Evolutionary conservation across 208 protist genomes (phyloP).

Genomic region (Porcisia deanei): DNA sequence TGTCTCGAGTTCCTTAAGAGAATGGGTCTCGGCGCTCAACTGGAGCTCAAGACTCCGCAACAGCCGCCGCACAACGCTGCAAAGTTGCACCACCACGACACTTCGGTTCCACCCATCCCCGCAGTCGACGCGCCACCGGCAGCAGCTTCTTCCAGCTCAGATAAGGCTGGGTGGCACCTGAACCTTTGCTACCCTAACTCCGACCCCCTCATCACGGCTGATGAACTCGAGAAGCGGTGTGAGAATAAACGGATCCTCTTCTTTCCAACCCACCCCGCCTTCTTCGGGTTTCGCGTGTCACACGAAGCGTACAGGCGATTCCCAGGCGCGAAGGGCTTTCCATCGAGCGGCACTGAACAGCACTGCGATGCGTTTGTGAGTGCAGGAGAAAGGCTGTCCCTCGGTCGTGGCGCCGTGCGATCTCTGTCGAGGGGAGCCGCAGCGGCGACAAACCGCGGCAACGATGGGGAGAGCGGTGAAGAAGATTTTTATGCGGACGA

Average conservation of each 20-base stretch:
- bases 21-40: conserved; percentile 57
- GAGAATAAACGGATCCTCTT: conserved; percentile 54
- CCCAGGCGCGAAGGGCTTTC: conserved; percentile 30
- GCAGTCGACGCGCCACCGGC: neutral
- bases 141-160: neutral
- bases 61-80: neutral
- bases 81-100: neutral
- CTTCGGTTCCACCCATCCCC: neutral
- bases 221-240: conserved; percentile 54
- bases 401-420: conserved; percentile 9
- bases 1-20: conserved; percentile 56
- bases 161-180: conserved; percentile 20
- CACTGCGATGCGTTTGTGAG: neutral
- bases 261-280: conserved; percentile 61
- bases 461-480: neutral
- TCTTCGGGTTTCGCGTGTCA: conserved; percentile 78
- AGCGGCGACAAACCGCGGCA: neutral
- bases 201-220: conserved; percentile 43
- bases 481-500: conserved; percentile 20
- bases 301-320: conserved; percentile 50
- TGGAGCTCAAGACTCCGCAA: conserved; percentile 8
- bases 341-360: neutral
- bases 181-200: conserved; percentile 30
- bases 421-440: neutral
- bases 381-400: neutral